A percentile compares a stretch with the other conserved stretches of the same genome.
Conservation (phyloP, 129 eudicot genomes). For the Pulicaria dysenterica region DNA sequence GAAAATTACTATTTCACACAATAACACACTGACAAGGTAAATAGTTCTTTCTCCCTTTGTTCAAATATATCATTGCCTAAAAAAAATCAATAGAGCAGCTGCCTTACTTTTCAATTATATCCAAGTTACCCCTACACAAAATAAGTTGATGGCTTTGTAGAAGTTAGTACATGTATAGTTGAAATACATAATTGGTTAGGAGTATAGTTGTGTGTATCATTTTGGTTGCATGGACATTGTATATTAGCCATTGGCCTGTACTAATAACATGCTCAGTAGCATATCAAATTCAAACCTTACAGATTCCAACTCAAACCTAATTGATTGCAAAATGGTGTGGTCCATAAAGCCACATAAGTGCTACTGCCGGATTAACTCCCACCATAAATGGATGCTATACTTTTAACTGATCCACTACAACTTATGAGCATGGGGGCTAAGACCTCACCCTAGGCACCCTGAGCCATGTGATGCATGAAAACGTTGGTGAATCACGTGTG, state of each 20-base stretch:
- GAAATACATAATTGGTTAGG: background rate
- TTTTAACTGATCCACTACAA: background rate
- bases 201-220: background rate
- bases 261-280: too few species aligned
- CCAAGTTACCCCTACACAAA: background rate
- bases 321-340: too few species aligned
- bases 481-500: background rate
- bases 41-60: background rate
- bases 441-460: slow-evolving; percentile 15
- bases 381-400: background rate
- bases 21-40: background rate
- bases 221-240: too few species aligned
- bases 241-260: too few species aligned
- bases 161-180: background rate
- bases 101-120: slow-evolving; percentile 2
- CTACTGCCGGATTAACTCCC: background rate
- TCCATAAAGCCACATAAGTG: too few species aligned
- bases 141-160: background rate
- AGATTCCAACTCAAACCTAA: too few species aligned
- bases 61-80: slow-evolving; percentile 1
- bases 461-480: slow-evolving; percentile 6
- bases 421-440: background rate
- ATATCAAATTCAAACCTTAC: too few species aligned
- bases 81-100: background rate
- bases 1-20: slow-evolving; percentile 10